A percentile compares a stretch with the other conserved stretches of the same genome.
phyloP scores from a whole-genome alignment of 2,329 filamentous ascomycete species.

The Colletotrichum trifolii region DNA sequence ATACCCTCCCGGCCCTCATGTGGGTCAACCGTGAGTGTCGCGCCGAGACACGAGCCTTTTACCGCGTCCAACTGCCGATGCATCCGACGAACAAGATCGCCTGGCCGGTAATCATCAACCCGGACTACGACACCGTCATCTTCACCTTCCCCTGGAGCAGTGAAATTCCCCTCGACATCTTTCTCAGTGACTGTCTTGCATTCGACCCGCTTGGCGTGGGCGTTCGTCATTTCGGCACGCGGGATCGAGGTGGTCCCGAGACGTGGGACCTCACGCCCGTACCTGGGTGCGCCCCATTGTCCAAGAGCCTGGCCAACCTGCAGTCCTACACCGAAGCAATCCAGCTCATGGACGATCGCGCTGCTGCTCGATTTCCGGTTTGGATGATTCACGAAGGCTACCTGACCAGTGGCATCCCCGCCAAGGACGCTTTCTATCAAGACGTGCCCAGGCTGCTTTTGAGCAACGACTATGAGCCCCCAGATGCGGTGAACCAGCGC shows the following conservation, averaged over 20 bases:
- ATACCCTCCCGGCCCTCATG: constrained; percentile 38
- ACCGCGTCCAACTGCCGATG: constrained; percentile 38
- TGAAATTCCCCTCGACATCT: constrained; percentile 35
- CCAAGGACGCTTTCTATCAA: constrained; percentile 31
- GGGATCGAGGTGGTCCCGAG: constrained; percentile 32
- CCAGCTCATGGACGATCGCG: constrained; percentile 35
- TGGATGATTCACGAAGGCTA: constrained; percentile 38
- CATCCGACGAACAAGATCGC: constrained; percentile 37
- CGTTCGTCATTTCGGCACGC: constrained; percentile 33
- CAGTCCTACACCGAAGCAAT: constrained; percentile 35
- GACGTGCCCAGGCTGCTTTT: constrained; percentile 28
- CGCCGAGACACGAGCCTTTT: constrained; percentile 37
- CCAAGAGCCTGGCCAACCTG: constrained; percentile 29
- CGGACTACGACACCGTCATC: constrained; percentile 38
- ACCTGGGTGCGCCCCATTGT: constrained; percentile 29
- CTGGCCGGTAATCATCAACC: constrained; percentile 37
- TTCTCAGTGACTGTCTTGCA: constrained; percentile 34
- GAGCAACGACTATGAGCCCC: constrained; percentile 33
- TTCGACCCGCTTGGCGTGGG: constrained; percentile 34
- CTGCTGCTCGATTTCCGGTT: constrained; percentile 31
- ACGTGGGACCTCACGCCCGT: constrained; percentile 37
- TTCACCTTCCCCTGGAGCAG: constrained; percentile 38
- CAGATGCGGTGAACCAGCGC: constrained; percentile 28
- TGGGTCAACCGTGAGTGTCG: constrained; percentile 38
- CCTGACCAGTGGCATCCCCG: constrained; percentile 28